These are phyloP conservation scores for Fomitopsis schrenkii DNA, from an alignment of 1,284 basidiomycete genomes.

Conservation along the genomic window DNA sequence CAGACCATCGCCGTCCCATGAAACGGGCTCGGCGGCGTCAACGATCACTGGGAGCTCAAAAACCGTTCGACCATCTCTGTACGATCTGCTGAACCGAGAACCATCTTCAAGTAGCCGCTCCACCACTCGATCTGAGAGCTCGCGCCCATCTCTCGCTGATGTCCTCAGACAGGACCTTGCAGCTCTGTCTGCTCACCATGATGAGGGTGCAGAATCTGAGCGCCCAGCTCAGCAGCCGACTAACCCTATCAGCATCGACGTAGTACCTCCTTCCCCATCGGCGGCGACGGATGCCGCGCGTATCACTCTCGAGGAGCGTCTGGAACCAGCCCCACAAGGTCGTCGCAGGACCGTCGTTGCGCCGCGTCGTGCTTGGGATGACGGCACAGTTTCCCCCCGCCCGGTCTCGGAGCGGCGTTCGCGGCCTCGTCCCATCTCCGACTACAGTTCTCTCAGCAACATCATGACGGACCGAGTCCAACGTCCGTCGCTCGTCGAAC, in stretches of 20 bases:
- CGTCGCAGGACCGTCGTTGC: neutral
- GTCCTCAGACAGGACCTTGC: neutral
- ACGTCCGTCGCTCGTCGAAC: neutral
- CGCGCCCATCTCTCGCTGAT: neutral
- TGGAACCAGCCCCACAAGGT: neutral
- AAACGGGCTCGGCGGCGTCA: neutral
- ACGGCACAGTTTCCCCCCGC: neutral
- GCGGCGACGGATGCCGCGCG: neutral
- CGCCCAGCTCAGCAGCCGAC: neutral
- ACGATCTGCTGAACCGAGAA: conserved; percentile 14
- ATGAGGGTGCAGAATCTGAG: neutral
- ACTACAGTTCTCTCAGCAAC: neutral
- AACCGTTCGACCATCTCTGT: conserved; percentile 10
- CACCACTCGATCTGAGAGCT: neutral
- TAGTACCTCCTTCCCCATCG: neutral
- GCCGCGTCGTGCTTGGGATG: neutral
- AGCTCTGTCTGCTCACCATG: neutral
- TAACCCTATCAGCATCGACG: neutral
- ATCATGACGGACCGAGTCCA: neutral
- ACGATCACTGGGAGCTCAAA: neutral
- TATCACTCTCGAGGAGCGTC: neutral
- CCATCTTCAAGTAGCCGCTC: neutral
- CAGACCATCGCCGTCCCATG: neutral
- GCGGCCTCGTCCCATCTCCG: neutral
- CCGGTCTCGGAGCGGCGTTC: neutral